Conservation (phyloP, 2,329 filamentous ascomycete species). For the Penicillium sp. region DNA sequence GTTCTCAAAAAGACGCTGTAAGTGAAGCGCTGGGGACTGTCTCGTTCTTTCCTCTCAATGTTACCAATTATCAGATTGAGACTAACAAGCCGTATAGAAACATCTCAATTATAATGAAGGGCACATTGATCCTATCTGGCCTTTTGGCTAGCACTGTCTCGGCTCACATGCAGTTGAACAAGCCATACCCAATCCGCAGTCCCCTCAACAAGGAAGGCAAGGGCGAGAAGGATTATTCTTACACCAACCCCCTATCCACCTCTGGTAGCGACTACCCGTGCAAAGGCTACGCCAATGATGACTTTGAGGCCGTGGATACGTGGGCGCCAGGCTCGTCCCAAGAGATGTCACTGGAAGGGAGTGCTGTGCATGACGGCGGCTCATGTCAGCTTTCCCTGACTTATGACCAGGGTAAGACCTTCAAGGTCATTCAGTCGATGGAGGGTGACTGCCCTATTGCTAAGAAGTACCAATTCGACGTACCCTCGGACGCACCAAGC, state of each 20-base stretch:
- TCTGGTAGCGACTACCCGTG: constrained; percentile 69
- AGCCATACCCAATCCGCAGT: constrained; percentile 54
- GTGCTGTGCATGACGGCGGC: constrained; percentile 65
- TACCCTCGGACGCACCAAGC: constrained; percentile 63
- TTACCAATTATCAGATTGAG: not conserved
- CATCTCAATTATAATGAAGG: constrained; percentile 32
- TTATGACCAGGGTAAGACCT: constrained; percentile 68
- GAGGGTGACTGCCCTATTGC: constrained; percentile 56
- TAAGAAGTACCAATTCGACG: constrained; percentile 61
- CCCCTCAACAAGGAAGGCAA: constrained; percentile 47
- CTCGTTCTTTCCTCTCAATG: not conserved
- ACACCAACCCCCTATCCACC: constrained; percentile 63
- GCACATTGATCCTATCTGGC: constrained; percentile 26
- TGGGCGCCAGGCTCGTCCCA: constrained; percentile 63
- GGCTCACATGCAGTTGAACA: constrained; percentile 57
- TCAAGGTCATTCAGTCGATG: constrained; percentile 66
- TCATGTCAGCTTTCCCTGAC: constrained; percentile 75
- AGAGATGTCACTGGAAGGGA: constrained; percentile 63
- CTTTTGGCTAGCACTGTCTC: constrained; percentile 35
- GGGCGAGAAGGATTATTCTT: constrained; percentile 64
- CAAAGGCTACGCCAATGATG: constrained; percentile 62
- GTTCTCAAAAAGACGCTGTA: not conserved
- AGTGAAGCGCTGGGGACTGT: not conserved
- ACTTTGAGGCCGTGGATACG: constrained; percentile 56
- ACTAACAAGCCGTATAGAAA: constrained; percentile 2